Conservation (phyloP, 2,329 filamentous ascomycete species). For the Aspergillus floridensis region DNA sequence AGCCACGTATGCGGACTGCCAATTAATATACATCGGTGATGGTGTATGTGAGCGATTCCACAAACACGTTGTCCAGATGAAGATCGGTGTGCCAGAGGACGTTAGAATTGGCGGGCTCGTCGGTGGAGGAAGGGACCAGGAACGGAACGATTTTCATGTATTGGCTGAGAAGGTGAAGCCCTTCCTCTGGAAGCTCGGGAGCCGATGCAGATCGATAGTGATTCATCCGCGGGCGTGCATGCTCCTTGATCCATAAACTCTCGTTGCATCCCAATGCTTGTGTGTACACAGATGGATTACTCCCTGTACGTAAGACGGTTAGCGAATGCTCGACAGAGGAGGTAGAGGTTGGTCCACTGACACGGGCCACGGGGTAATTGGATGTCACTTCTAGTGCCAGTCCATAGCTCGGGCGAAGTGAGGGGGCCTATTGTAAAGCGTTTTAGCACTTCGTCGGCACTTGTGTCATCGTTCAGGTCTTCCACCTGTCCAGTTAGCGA, state of each 20-base stretch:
- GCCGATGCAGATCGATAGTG: constrained; percentile 21
- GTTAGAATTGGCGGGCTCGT: constrained; percentile 12
- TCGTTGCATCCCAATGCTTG: constrained; percentile 27
- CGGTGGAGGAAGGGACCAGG: constrained; percentile 16
- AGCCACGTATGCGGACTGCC: constrained; percentile 23
- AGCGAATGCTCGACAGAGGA: too few relatives aligned
- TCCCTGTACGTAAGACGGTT: constrained; percentile 13
- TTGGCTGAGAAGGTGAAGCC: constrained; percentile 22
- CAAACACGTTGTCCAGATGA: constrained; percentile 29
- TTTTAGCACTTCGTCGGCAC: constrained; percentile 1
- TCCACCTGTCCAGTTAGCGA: constrained; percentile 14
- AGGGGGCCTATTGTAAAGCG: constrained; percentile 26
- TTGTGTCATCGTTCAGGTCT: constrained; percentile 8
- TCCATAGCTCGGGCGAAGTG: constrained; percentile 23
- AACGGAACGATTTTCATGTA: constrained; percentile 26
- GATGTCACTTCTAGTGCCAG: constrained; percentile 20
- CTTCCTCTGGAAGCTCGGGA: constrained; percentile 23
- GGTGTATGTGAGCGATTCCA: constrained; percentile 22
- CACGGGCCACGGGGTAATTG: constrained; percentile 30
- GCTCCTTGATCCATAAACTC: constrained; percentile 22
- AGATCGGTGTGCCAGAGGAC: constrained; percentile 31
- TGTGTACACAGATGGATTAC: constrained; percentile 20
- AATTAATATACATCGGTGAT: constrained; percentile 30
- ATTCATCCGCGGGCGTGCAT: constrained; percentile 27
- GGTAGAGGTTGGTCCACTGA: constrained; percentile 13